Conservation (phyloP, 2,329 filamentous ascomycete species). For the Leptodontidium sp. region DNA sequence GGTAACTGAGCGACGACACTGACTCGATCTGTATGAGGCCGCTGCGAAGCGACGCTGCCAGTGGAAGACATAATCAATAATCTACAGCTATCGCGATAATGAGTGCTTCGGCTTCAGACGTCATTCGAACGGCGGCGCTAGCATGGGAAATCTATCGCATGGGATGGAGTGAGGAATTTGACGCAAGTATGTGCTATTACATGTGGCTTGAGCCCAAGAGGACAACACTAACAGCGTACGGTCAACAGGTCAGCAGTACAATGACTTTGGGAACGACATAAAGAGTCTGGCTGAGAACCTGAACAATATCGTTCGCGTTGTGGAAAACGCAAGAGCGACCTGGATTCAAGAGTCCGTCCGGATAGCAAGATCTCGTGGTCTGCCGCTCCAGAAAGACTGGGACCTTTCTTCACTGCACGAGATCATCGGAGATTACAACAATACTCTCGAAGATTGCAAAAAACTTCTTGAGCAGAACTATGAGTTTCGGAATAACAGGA, state of each 20-base stretch:
- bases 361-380: constrained; percentile 16
- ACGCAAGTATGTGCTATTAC: constrained; percentile 28
- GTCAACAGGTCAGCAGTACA: constrained; percentile 23
- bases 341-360: constrained; percentile 26
- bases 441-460: constrained; percentile 27
- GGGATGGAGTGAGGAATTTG: constrained; percentile 29
- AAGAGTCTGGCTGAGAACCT: constrained; percentile 28
- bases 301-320: constrained; percentile 23
- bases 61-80: background rate
- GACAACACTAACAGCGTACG: constrained; percentile 1
- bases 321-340: constrained; percentile 27
- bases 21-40: background rate
- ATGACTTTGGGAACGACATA: constrained; percentile 29
- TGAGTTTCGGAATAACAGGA: constrained; percentile 31
- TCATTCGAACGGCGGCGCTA: constrained; percentile 10
- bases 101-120: constrained; percentile 21
- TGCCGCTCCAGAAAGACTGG: constrained; percentile 27
- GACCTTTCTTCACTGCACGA: constrained; percentile 26
- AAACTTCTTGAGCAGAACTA: constrained; percentile 32
- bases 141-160: constrained; percentile 31
- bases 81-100: background rate
- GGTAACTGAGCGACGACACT: background rate
- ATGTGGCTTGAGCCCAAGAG: constrained; percentile 1
- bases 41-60: constrained; percentile 1
- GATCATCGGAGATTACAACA: constrained; percentile 30